Base-by-base conservation (phyloP, 371 early-diverging fungal species). In the Actinomucor elegans region DNA sequence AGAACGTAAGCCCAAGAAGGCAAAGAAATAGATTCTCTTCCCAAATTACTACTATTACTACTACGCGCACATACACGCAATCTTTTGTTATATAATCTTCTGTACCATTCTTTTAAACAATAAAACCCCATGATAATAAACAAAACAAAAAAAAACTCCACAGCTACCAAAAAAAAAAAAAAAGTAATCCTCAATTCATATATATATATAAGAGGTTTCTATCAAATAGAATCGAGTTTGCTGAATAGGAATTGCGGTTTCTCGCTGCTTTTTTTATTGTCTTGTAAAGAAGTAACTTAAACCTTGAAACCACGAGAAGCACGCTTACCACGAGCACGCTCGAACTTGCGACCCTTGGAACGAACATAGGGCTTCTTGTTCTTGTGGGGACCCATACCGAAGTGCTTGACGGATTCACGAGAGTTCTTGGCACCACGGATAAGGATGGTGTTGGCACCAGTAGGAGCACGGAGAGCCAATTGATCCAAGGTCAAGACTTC, bases 341-440 rank as follows among this genome's bases (percentile, higher is more conserved):
- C 98, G 83, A 96, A 97, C 92, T 99, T 99, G 86, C 99, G 92
- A 59, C 99, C 99, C 93, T 97, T 97, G 81, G 92, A 90, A 70
- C 93, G 91, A 94, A 95, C 90, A 76, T 90, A 95, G 66, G 97
- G 98, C 87, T 75, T 77, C 64, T 62, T 68, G 59, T 80, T 66
- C 79, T 85, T 84, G 62, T 84, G 81, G 67, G 94, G 92, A 47
- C 75, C 80, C 63, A 71, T 63, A 55, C 72, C 72, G 49, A 78
- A 81, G 87, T 96, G 96, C 88, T 91, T 93, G 77, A 91, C 90
- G 70, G 95, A 92, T 83, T 96, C 94, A 64, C 98, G 92, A 68
- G 92, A 72, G 80, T 79, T 92, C 84, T 74, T 59, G 41, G 61
- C 63, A 67, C 68, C 99, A 78, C 98, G 93, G 79, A 99, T 84